These are phyloP conservation scores for Uronychia binucleata DNA, from an alignment of 73 alveolate genomes.

Conservation along the genomic window DNA sequence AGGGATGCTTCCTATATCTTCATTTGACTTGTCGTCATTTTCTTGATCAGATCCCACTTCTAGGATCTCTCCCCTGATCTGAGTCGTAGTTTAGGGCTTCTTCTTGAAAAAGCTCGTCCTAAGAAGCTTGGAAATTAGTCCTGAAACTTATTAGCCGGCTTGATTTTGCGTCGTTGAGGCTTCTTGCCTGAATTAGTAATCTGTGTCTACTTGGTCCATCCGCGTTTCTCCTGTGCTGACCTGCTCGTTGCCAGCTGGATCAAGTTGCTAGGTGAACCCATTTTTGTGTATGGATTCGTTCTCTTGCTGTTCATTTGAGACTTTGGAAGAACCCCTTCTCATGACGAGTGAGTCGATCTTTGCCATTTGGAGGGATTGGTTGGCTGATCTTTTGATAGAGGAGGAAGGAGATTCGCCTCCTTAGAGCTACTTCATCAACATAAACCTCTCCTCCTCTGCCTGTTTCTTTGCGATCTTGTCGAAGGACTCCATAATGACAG, in stretches of 20 bases:
- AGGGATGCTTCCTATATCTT: not conserved
- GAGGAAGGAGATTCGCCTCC: not conserved
- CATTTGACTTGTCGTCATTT: not conserved
- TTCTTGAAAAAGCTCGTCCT: not conserved
- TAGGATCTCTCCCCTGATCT: not conserved
- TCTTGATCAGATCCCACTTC: not conserved
- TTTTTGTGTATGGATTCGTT: not conserved
- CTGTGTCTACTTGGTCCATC: not conserved
- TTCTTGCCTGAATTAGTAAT: not conserved
- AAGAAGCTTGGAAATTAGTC: too few relatives aligned
- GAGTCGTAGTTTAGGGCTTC: not conserved
- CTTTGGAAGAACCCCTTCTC: not conserved
- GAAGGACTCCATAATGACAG: conserved; percentile 42
- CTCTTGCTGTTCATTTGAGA: not conserved
- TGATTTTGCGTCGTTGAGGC: too few relatives aligned
- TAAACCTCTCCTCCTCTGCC: not conserved
- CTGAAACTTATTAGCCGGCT: too few relatives aligned
- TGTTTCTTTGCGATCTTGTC: conserved; percentile 27
- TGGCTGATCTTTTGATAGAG: not conserved
- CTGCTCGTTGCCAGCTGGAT: not conserved
- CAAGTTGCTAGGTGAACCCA: not conserved
- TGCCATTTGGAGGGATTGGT: not conserved
- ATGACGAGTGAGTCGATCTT: not conserved
- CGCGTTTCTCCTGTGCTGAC: not conserved
- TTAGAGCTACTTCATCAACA: not conserved